These are phyloP conservation scores for Urtica urens DNA, from an alignment of 306 rosid species.

Conservation along the genomic window DNA sequence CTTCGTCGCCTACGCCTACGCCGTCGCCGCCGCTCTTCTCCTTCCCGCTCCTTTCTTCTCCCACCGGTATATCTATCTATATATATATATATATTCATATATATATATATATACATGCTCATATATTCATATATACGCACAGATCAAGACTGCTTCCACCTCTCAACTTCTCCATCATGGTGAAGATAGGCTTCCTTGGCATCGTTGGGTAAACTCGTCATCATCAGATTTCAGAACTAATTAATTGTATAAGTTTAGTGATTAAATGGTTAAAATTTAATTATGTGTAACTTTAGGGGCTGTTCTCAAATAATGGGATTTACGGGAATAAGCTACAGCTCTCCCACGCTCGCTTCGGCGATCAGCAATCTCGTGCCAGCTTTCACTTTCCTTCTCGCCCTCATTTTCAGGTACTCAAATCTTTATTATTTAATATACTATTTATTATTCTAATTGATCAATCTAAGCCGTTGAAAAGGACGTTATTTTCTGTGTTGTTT, in stretches of 20 bases:
- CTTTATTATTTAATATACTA: slow-evolving; percentile 6
- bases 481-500: no score
- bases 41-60: slow-evolving; percentile 56
- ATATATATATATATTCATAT: no score
- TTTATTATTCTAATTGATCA: no score
- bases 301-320: slow-evolving; percentile 84
- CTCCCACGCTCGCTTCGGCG: slow-evolving; percentile 87
- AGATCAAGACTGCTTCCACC: slow-evolving; percentile 68
- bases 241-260: no score
- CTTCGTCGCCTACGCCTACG: slow-evolving; percentile 62
- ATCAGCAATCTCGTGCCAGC: slow-evolving; percentile 96
- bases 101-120: background rate
- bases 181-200: slow-evolving; percentile 58
- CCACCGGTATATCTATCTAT: slow-evolving; percentile 20
- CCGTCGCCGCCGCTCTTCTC: slow-evolving; percentile 48
- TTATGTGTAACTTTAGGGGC: slow-evolving; percentile 28
- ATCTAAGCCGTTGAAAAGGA: no score
- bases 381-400: slow-evolving; percentile 83
- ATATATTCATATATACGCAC: slow-evolving; percentile 1
- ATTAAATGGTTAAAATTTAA: no score
- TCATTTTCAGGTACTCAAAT: slow-evolving; percentile 80
- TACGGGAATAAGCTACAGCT: slow-evolving; percentile 71
- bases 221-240: no score
- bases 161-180: slow-evolving; percentile 42
- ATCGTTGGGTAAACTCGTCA: slow-evolving; percentile 38